Conservation (phyloP, 2,329 filamentous ascomycete genomes). For the Aspergillus quadricinctus region DNA sequence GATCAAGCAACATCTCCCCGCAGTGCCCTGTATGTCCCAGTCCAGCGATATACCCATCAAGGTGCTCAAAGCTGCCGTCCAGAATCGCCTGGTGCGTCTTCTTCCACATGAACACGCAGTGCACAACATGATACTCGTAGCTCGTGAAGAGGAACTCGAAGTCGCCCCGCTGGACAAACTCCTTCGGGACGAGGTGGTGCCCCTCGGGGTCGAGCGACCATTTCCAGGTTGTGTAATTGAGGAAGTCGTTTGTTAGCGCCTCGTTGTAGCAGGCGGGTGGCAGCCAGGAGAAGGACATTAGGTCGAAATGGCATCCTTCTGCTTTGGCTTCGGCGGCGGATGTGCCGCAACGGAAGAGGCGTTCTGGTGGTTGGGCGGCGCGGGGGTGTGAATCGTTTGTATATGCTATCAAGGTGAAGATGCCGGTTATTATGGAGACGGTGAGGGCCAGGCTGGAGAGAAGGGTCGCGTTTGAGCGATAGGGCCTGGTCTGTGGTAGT, state of each 20-base stretch:
- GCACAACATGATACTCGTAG: constrained; percentile 9
- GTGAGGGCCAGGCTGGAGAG: not conserved
- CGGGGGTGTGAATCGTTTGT: not conserved
- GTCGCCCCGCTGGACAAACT: not conserved
- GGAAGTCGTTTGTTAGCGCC: constrained; percentile 16
- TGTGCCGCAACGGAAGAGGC: constrained; percentile 4
- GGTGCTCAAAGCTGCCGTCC: not conserved
- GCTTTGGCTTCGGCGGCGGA: constrained; percentile 13
- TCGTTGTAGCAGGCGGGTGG: constrained; percentile 21
- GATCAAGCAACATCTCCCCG: constrained; percentile 2
- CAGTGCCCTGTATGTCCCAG: constrained; percentile 47
- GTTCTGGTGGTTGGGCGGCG: not conserved
- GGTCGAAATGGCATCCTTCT: constrained; percentile 22
- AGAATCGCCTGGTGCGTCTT: constrained; percentile 12
- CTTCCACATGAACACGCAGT: constrained; percentile 12
- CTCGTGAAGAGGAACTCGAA: constrained; percentile 3
- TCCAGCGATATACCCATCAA: constrained; percentile 8
- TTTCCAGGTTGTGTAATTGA: constrained; percentile 6
- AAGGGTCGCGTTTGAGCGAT: not conserved
- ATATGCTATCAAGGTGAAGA: not conserved
- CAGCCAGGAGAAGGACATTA: constrained; percentile 23
- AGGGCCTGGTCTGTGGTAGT: not conserved
- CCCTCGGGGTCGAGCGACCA: constrained; percentile 6
- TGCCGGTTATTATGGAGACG: not conserved
- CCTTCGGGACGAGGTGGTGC: not conserved